These are phyloP conservation scores for Alternaria triticina DNA, from an alignment of 2,329 filamentous ascomycete species.

Conservation along the genomic window DNA sequence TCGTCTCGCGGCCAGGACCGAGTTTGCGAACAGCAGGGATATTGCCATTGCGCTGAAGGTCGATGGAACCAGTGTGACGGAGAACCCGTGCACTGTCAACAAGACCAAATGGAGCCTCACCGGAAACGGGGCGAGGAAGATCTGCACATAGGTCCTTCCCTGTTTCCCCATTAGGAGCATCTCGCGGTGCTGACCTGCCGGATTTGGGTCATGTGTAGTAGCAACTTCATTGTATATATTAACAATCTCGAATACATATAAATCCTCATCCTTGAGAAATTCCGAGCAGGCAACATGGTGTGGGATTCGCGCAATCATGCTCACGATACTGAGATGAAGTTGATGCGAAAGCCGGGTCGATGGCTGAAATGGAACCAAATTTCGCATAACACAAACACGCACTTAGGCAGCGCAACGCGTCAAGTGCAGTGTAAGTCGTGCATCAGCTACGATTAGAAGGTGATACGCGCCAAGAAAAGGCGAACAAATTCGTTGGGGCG, in stretches of 20 bases:
- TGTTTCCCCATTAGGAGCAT: neutral
- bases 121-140: constrained; percentile 49
- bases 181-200: neutral
- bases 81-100: constrained; percentile 63
- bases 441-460: neutral
- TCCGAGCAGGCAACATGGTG: neutral
- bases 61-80: constrained; percentile 58
- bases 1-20: constrained; percentile 58
- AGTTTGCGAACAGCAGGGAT: constrained; percentile 62
- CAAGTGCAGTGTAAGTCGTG: neutral
- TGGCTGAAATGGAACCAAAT: neutral
- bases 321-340: neutral
- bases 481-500: neutral
- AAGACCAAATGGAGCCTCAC: constrained; percentile 57
- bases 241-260: neutral
- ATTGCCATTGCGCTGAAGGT: constrained; percentile 59
- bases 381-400: neutral
- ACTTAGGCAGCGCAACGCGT: neutral
- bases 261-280: neutral
- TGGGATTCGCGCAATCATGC: neutral
- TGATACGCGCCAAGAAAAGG: neutral
- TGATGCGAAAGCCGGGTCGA: too few species aligned
- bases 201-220: neutral
- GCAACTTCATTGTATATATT: constrained; percentile 5
- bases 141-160: constrained; percentile 20